Evolutionary conservation across 805 yeast species (phyloP).

Genomic region (Teunomyces pallodes): DNA sequence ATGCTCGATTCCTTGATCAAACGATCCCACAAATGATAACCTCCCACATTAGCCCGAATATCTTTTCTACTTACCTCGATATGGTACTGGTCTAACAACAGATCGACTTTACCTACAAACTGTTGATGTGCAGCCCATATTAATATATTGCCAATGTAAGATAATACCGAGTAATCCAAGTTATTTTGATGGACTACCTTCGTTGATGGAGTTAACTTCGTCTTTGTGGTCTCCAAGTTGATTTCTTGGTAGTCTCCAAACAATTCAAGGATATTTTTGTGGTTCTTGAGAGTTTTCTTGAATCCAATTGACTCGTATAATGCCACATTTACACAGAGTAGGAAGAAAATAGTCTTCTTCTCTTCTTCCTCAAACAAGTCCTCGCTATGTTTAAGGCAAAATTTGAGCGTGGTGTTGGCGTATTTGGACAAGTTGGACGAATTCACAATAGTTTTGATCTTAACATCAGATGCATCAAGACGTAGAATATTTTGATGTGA

Average conservation of each 20-base stretch:
- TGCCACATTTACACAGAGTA: slow-evolving; percentile 34
- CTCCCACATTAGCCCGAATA: slow-evolving; percentile 30
- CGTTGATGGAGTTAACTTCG: slow-evolving; percentile 33
- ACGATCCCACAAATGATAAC: slow-evolving; percentile 40
- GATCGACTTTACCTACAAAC: slow-evolving; percentile 7
- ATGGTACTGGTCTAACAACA: slow-evolving; percentile 17
- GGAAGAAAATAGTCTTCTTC: slow-evolving; percentile 22
- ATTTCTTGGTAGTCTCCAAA: slow-evolving; percentile 31
- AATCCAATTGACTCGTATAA: slow-evolving; percentile 36
- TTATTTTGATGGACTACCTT: slow-evolving; percentile 32
- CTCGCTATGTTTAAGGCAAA: slow-evolving; percentile 21
- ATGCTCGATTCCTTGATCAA: slow-evolving; percentile 30
- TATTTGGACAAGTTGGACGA: slow-evolving; percentile 29
- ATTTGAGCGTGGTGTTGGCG: slow-evolving; percentile 25
- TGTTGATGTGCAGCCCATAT: slow-evolving; percentile 36
- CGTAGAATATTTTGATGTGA: slow-evolving; percentile 33
- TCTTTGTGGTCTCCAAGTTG: slow-evolving; percentile 30
- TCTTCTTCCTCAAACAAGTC: slow-evolving; percentile 22
- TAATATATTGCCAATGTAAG: slow-evolving; percentile 37
- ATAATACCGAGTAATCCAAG: slow-evolving; percentile 37
- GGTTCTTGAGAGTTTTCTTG: slow-evolving; percentile 20
- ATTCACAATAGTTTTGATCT: slow-evolving; percentile 33
- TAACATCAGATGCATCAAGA: slow-evolving; percentile 33
- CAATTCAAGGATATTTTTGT: slow-evolving; percentile 26
- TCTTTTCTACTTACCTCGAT: slow-evolving; percentile 15